Base-by-base conservation (phyloP, 2,329 filamentous ascomycete species). In the Phymatotrichopsis omnivora region DNA sequence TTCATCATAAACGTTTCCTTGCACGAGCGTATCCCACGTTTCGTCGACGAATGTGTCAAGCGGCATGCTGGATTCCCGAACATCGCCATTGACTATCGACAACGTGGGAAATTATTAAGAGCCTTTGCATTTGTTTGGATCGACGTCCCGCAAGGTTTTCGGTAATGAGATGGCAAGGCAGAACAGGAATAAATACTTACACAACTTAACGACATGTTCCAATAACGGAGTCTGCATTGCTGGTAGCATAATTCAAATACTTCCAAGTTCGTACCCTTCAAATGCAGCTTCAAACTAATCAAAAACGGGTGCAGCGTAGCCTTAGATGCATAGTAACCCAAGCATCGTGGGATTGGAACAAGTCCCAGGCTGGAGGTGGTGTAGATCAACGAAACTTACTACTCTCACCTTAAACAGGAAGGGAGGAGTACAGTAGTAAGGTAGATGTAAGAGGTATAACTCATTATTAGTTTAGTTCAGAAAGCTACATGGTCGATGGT, bases 241-340 rank as follows among this genome's bases (percentile, higher is more conserved):
- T 11, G 65, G 64, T 35, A 71, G 70, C 11, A 68, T 60, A 30
- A 74, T 57, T 75, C 70, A 23, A 73, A 58, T 8, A 75, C 63
- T 28, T 62, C 61, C 7, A 68, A 60, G 3, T 49, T 42, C 7
- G 56, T 61, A 10, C 54, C 52, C 4, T 51, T 50, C 17, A 73
- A 60, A 56, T 71, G 63, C 40, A 67, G 61, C 5, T 68, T 61
- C 16, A 71, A 54, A 32, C 64, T 67, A 48, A 70, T 63, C 20
- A 64, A 55, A 39, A 71, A 69, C 4, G 61, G 61, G 53, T 72
- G 69, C 27, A 75, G 58, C 3, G 72, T 72, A 0, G 71, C 67
- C 55, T 75, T 75, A 8, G 67, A 68, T 1, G 69, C 69, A 40
- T 66, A 72, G 62, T 75, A 75, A 24, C 68, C 70, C 1, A 67